A percentile compares a stretch with the other conserved stretches of the same genome.
These are phyloP conservation scores for Lotus japonicus DNA, from an alignment of 306 rosid species.

Conservation along the genomic window DNA sequence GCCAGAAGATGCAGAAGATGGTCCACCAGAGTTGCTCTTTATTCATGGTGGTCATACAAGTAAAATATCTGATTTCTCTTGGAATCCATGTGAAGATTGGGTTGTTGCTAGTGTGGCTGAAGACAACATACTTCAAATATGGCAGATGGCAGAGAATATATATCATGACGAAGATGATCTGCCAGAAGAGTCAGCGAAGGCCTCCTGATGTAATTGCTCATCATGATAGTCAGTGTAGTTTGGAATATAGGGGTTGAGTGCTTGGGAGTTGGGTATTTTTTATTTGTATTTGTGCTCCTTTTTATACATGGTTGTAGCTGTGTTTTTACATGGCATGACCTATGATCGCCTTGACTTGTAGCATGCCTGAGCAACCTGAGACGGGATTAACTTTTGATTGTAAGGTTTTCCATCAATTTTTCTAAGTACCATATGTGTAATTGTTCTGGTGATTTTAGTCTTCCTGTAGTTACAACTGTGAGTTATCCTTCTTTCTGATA, in stretches of 20 bases:
- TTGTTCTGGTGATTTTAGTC: background rate
- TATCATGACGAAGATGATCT: constrained; percentile 97
- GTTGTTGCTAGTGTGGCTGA: constrained; percentile 95
- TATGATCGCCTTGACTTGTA: constrained; percentile 4
- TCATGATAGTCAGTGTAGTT: constrained; percentile 12
- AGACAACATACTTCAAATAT: constrained; percentile 95
- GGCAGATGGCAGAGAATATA: constrained; percentile 99
- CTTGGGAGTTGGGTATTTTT: background rate
- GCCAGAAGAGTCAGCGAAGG: constrained; percentile 73
- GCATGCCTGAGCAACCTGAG: background rate
- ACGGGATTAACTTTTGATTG: background rate
- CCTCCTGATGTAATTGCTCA: constrained; percentile 37
- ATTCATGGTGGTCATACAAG: constrained; percentile 99
- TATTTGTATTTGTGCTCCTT: constrained; percentile 2
- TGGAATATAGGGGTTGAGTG: constrained; percentile 13
- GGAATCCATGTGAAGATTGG: constrained; percentile 99
- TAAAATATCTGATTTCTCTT: constrained; percentile 93
- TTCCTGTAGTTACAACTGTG: background rate
- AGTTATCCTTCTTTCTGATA: background rate
- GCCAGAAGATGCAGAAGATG: constrained; percentile 92
- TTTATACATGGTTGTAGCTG: constrained; percentile 5
- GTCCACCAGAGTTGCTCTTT: constrained; percentile 93
- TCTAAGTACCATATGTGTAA: background rate
- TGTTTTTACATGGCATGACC: constrained; percentile 9
- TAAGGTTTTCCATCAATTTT: background rate